Base-by-base conservation (phyloP, 2,329 filamentous ascomycete genomes). In the Zymoseptoria tritici region DNA sequence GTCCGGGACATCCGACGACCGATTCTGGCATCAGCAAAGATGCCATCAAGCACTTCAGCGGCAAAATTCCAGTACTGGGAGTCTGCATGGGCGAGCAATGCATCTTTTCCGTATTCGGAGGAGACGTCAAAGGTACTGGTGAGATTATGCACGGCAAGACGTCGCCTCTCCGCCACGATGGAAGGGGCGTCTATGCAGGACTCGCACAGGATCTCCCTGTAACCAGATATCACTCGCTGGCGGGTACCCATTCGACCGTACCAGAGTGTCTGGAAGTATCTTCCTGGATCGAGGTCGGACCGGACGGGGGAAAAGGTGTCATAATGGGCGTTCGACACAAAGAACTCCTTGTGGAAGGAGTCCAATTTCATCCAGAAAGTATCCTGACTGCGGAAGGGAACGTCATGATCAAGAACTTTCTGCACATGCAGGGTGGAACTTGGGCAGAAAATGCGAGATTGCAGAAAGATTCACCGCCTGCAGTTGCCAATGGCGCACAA, bases 81-180 rank as follows among this genome's bases (percentile, higher is more conserved):
- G 94, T 99, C 29, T 99, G 94, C 73, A 97, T 99, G 93, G 94
- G 94, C 67, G 88, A 97, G 86, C 94, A 99, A 80, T 99, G 94
- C 76, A 97, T 99, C 66, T 93, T 95, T 72, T 89, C 94, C 57
- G 87, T 91, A 31, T 97, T 95, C 71, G 94, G 94, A 54, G 94
- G 94, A 62, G 86, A 89, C 55, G 94, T 99, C 55, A 88, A 87
- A 72, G 93, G 91, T 60, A 96, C 94, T 9, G 94, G 94, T 24
- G 94, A 99, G 77, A 97, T 97, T 71, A 80, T 99, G 57, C 94
- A 99, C 71, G 94, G 94, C 68, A 99, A 99, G 79, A 99, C 94
- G 6, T 97, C 93, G 2, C 87, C 89, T 55, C 80, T 99, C 70
- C 84, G 85, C 49, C 94, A 99, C 75, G 94, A 99, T 73, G 83